Evolutionary conservation across 352 stramenopile genomes (phyloP), one percentile per base, ranked within the genome.

Genomic region (Phytophthora niederhauseri): DNA sequence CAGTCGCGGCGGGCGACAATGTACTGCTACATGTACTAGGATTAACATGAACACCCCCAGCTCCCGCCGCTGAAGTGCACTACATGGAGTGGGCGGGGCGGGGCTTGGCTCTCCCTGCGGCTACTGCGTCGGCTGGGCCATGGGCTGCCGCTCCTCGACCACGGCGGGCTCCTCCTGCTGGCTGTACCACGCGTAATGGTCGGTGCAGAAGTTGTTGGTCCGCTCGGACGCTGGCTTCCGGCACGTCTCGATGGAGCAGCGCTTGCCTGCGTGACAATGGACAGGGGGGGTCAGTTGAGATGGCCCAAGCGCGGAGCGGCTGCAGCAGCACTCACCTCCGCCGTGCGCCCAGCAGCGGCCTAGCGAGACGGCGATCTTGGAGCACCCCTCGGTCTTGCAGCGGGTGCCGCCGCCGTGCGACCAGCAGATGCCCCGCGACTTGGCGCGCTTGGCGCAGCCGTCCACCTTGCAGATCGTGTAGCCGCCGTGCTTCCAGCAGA

Each of bases 341-440:
- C 69, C 66, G 41, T 82, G 75, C 1, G 72, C 64, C 72, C 75
- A 82, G 53, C 72, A 79, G 34, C 65, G 65, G 4, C 68, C 61
- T 11, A 66, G 26, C 20, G 74, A 78, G 28, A 81, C 68, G 1
- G 79, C 76, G 56, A 85, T 83, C 71, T 82, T 85, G 19, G 70
- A 58, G 66, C 80, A 88, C 43, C 67, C 55, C n/a, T 70, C 48
- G 12, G 70, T 50, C 55, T 81, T 81, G 68, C 77, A 88, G 54
- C 69, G 74, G 31, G 81, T 90, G 28, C 87, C 87, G 5, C 87
- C 87, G 45, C 87, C 87, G 58, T 95, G 87, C 4, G 79, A 86
- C 85, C 84, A 93, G 65, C 87, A 95, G 48, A 90, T 81, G 7
- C 87, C 87, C 15, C 83, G 70, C n/a, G 85, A 89, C 65, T 93